Evolutionary conservation across 2,329 filamentous ascomycete genomes (phyloP).

Genomic region (Alternaria consortialis): DNA sequence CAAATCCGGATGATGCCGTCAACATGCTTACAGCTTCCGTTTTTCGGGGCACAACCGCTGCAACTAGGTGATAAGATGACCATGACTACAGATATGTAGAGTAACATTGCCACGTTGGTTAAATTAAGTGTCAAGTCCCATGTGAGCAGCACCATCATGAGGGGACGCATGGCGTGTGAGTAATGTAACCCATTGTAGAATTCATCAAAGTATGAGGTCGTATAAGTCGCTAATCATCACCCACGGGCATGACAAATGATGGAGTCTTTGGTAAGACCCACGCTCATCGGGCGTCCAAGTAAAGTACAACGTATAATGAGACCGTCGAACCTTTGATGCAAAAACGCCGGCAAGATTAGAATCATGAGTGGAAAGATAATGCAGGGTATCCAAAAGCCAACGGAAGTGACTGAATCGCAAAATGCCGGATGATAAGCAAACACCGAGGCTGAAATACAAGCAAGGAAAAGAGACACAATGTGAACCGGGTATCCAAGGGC

Average conservation of each 20-base stretch:
- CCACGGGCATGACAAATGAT: background rate
- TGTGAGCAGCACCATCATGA: slow-evolving; percentile 2
- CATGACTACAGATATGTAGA: background rate
- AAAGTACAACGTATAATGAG: slow-evolving; percentile 14
- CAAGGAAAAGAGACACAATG: slow-evolving; percentile 13
- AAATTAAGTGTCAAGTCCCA: background rate
- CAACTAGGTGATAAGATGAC: background rate
- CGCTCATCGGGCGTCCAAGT: slow-evolving; percentile 3
- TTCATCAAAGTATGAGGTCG: slow-evolving; percentile 1
- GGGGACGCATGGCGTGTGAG: background rate
- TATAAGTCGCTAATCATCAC: background rate
- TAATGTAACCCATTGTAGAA: slow-evolving; percentile 5
- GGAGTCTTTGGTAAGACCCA: background rate
- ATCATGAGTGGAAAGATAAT: slow-evolving; percentile 16
- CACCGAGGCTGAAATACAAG: slow-evolving; percentile 3
- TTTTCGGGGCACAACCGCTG: background rate
- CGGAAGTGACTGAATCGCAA: slow-evolving; percentile 13
- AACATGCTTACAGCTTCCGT: slow-evolving; percentile 8
- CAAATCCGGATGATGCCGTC: slow-evolving; percentile 14
- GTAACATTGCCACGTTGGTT: slow-evolving; percentile 8
- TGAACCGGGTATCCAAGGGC: slow-evolving; percentile 40
- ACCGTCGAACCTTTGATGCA: background rate
- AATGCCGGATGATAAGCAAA: slow-evolving; percentile 7
- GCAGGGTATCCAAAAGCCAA: slow-evolving; percentile 36
- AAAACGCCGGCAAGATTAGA: slow-evolving; percentile 8